Percentiles rank a stretch among this genome's conserved stretches.
These are phyloP conservation scores for Hibiscus mutabilis DNA, from an alignment of 345 rosid species.

Conservation along the genomic window DNA sequence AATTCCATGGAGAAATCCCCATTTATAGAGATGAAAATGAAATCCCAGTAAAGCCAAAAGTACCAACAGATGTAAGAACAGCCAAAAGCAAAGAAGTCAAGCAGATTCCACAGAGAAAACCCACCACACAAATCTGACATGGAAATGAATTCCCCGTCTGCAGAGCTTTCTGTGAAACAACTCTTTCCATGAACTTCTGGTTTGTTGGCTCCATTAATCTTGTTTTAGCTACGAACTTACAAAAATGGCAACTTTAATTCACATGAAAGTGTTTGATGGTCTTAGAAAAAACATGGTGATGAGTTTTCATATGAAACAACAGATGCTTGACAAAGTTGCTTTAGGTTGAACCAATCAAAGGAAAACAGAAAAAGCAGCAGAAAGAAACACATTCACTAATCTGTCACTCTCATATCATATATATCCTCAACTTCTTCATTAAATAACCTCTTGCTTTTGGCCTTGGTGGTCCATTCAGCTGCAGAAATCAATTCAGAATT, in stretches of 20 bases:
- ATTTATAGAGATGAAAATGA: constrained; percentile 40
- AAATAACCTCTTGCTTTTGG: background rate
- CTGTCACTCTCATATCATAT: constrained; percentile 19
- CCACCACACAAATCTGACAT: constrained; percentile 87
- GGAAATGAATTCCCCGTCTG: constrained; percentile 83
- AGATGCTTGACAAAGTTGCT: background rate
- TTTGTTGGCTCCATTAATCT: constrained; percentile 44
- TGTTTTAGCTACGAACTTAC: background rate
- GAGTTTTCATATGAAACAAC: background rate
- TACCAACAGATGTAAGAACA: constrained; percentile 69
- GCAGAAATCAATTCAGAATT: constrained; percentile 15
- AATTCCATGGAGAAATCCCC: constrained; percentile 49
- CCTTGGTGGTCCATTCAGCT: constrained; percentile 24
- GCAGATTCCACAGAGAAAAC: constrained; percentile 82
- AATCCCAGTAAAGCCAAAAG: constrained; percentile 42
- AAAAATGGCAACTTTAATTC: constrained; percentile 11
- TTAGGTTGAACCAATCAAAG: constrained; percentile 13
- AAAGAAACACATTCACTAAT: constrained; percentile 8
- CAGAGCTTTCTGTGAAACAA: constrained; percentile 74
- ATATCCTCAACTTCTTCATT: constrained; percentile 14
- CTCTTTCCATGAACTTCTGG: constrained; percentile 69
- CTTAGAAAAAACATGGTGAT: background rate
- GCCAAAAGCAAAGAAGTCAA: constrained; percentile 79
- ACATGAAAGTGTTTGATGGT: constrained; percentile 15
- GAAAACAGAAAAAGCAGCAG: constrained; percentile 3